Evolutionary conservation across 2,329 filamentous ascomycete genomes (phyloP).

Genomic region (Elsinoe ampelina): DNA sequence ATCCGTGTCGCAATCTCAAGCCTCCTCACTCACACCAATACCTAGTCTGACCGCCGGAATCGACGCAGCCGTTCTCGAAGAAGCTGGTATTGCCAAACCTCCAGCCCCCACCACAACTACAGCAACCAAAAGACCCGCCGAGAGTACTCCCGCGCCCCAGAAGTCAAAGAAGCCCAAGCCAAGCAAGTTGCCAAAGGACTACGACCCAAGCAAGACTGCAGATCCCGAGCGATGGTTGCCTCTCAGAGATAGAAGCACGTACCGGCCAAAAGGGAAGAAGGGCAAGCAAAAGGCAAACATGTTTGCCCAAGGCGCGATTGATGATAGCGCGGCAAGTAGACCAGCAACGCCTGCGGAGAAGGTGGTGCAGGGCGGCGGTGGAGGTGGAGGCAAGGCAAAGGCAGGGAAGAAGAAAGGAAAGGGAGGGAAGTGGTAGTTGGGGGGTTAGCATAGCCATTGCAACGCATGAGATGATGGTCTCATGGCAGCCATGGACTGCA

Average conservation of each 20-base stretch:
- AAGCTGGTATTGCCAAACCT: slow-evolving; percentile 51
- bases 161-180: slow-evolving; percentile 52
- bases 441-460: background rate
- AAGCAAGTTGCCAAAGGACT: slow-evolving; percentile 61
- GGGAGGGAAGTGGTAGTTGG: slow-evolving; percentile 16
- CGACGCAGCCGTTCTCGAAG: slow-evolving; percentile 54
- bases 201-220: slow-evolving; percentile 65
- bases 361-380: slow-evolving; percentile 33
- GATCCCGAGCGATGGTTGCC: slow-evolving; percentile 94
- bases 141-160: slow-evolving; percentile 34
- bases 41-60: slow-evolving; percentile 52
- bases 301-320: slow-evolving; percentile 79
- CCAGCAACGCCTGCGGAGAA: slow-evolving; percentile 26
- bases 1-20: slow-evolving; percentile 44
- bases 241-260: slow-evolving; percentile 77
- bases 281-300: slow-evolving; percentile 57
- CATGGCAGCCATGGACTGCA: too few species aligned
- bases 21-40: slow-evolving; percentile 52
- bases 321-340: slow-evolving; percentile 33
- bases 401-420: slow-evolving; percentile 33
- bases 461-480: too few species aligned
- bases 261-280: slow-evolving; percentile 83
- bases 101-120: slow-evolving; percentile 18
- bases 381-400: slow-evolving; percentile 37
- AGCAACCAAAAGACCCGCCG: slow-evolving; percentile 42